These are phyloP conservation scores for Alternaria sp. DNA, from an alignment of 2,329 filamentous ascomycete genomes.

Conservation along the genomic window DNA sequence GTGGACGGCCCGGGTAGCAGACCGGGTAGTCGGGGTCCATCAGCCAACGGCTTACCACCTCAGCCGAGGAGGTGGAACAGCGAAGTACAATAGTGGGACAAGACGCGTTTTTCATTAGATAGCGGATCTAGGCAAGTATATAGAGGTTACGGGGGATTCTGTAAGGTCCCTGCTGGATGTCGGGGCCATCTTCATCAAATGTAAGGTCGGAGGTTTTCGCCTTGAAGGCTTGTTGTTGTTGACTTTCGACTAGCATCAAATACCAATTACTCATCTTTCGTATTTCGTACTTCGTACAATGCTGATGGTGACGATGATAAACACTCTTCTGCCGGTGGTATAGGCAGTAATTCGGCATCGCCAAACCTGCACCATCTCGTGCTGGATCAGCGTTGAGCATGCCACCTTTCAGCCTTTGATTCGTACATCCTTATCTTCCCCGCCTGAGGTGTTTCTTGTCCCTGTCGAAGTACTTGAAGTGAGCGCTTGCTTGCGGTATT, in stretches of 20 bases:
- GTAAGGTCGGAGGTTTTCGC: background rate
- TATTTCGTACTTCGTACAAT: background rate
- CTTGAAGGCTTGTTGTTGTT: constrained; percentile 1
- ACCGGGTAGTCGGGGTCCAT: constrained; percentile 28
- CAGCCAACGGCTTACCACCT: constrained; percentile 10
- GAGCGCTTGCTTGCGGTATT: background rate
- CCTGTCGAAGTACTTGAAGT: background rate
- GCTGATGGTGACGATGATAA: background rate
- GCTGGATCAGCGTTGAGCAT: background rate
- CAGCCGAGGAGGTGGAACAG: constrained; percentile 42
- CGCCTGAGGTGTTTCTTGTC: background rate
- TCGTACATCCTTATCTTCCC: background rate
- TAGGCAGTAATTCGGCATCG: background rate
- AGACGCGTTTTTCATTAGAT: background rate
- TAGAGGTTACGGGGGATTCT: background rate
- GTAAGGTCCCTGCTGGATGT: background rate
- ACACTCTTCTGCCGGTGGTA: background rate
- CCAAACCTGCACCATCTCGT: background rate
- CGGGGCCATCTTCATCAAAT: background rate
- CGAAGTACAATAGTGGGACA: constrained; percentile 31
- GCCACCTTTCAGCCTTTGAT: background rate
- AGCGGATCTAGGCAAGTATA: background rate
- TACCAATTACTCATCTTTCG: background rate
- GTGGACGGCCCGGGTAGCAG: constrained; percentile 34
- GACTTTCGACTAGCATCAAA: background rate